Conservation (phyloP, 768 basidiomycete genomes). For the Clavaria fumosa region DNA sequence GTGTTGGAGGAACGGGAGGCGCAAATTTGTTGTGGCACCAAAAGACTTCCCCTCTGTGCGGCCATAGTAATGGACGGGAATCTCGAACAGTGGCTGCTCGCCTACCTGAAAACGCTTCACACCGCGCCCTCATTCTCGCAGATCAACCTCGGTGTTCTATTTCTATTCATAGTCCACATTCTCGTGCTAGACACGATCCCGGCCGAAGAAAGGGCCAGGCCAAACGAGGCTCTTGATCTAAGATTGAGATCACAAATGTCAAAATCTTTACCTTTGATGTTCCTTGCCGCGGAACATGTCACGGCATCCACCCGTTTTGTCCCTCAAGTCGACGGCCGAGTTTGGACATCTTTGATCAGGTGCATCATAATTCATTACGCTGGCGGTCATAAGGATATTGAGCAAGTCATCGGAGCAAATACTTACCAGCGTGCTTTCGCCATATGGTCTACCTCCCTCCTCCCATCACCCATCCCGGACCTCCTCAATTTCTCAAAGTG, state of each 20-base stretch:
- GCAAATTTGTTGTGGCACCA: too few relatives aligned
- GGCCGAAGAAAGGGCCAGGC: conserved; percentile 26
- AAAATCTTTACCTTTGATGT: conserved; percentile 26
- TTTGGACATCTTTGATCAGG: conserved; percentile 32
- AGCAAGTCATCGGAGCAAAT: conserved; percentile 15
- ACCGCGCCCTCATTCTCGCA: too few relatives aligned
- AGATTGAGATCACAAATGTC: conserved; percentile 16
- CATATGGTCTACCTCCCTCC: too few relatives aligned
- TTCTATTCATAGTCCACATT: conserved; percentile 16
- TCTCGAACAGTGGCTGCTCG: too few relatives aligned
- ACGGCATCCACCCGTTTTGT: conserved; percentile 12
- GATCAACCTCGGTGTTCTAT: too few relatives aligned
- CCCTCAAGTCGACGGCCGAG: conserved; percentile 37
- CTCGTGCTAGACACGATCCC: conserved; percentile 24
- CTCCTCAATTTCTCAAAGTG: conserved; percentile 9
- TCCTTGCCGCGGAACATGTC: conserved; percentile 18
- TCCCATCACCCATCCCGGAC: conserved; percentile 13
- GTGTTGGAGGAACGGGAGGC: conserved; percentile 6
- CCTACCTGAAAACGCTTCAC: too few relatives aligned
- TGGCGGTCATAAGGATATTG: conserved; percentile 10
- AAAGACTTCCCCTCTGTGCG: too few relatives aligned
- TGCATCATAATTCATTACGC: conserved; percentile 15
- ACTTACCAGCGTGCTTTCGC: conserved; percentile 8
- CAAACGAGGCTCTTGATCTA: conserved; percentile 13
- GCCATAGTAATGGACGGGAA: too few relatives aligned